A percentile compares a stretch with the other conserved stretches of the same genome.
phyloP scores from a whole-genome alignment of 148 eudicot genomes.

The Limonium bicolor region DNA sequence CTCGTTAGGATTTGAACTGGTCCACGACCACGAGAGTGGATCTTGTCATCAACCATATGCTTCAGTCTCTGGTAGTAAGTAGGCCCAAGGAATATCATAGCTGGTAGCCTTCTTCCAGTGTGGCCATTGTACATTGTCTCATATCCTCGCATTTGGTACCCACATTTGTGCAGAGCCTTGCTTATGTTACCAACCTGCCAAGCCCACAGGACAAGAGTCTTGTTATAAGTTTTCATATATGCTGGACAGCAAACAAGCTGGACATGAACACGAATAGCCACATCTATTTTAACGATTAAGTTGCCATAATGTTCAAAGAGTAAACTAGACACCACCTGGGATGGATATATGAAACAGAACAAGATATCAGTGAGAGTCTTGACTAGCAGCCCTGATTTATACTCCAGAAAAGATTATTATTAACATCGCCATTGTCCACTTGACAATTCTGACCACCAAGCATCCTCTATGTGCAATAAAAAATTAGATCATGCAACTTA shows the following conservation, averaged over 20 bases:
- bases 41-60: slow-evolving; percentile 97
- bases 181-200: slow-evolving; percentile 85
- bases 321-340: no score
- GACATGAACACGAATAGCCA: no score
- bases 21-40: slow-evolving; percentile 90
- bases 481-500: slow-evolving; percentile 17
- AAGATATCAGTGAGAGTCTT: no score
- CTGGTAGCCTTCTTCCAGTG: slow-evolving; percentile 62
- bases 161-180: slow-evolving; percentile 90
- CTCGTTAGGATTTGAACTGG: slow-evolving; percentile 87
- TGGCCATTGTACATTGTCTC: slow-evolving; percentile 98
- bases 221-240: not conserved
- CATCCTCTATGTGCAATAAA: not conserved
- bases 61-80: slow-evolving; percentile 89
- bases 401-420: not conserved
- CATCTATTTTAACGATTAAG: no score
- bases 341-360: no score
- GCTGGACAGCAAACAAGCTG: not conserved
- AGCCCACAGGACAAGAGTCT: not conserved
- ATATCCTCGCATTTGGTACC: slow-evolving; percentile 95
- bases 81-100: slow-evolving; percentile 93
- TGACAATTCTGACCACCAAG: not conserved
- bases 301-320: no score
- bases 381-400: no score
- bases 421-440: not conserved